Percentiles rank a stretch among this genome's conserved stretches.
phyloP scores from a whole-genome alignment of 306 rosid species.

The Alnus rubra region DNA sequence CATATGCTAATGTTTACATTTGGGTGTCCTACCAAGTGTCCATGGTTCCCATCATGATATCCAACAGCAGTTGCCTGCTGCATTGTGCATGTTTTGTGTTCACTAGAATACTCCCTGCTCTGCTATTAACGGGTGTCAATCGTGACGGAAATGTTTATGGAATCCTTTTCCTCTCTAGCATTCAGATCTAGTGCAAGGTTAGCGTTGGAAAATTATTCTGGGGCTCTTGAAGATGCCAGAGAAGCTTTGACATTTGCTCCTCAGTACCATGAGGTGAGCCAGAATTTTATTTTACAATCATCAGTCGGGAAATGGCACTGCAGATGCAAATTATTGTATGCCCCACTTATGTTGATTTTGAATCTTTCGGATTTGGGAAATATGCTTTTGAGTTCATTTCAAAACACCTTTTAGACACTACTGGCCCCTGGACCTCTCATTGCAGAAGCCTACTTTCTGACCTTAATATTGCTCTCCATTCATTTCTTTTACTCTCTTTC shows the following conservation, averaged over 20 bases:
- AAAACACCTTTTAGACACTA: conserved; percentile 19
- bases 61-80: background rate
- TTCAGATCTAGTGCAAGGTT: conserved; percentile 74
- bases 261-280: conserved; percentile 62
- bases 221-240: conserved; percentile 72
- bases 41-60: background rate
- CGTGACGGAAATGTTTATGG: background rate
- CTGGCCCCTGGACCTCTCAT: background rate
- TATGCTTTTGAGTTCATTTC: conserved; percentile 5
- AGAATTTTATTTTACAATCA: conserved; percentile 2
- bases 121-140: background rate
- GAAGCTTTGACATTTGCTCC: conserved; percentile 70
- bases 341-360: background rate
- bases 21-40: background rate
- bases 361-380: background rate
- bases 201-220: conserved; percentile 59
- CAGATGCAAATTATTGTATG: conserved; percentile 15
- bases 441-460: background rate
- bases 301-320: conserved; percentile 2
- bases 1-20: background rate
- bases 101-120: no score
- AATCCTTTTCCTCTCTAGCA: conserved; percentile 14
- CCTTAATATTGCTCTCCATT: no score
- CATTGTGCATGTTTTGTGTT: no score
- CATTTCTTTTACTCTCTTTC: no score